Evolutionary conservation across 495 filamentous ascomycete genomes (phyloP).

Genomic region (Hamigera avellanea): DNA sequence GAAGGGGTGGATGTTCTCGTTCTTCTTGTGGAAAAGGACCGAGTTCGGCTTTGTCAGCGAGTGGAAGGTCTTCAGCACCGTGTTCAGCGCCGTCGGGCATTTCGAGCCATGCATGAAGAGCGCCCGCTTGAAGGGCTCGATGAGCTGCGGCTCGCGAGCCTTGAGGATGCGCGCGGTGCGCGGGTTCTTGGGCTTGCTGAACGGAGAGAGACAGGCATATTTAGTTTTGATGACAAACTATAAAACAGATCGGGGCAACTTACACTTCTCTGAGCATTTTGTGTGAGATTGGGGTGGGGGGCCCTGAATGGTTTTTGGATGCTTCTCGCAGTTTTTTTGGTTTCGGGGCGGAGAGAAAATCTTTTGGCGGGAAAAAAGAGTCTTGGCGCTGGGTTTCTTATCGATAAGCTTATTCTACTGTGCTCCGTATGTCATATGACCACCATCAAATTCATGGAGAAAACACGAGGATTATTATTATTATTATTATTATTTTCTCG

Average conservation of each 20-base stretch:
- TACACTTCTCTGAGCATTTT: conserved; percentile 42
- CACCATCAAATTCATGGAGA: background rate
- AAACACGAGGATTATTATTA: no score
- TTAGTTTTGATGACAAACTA: no score
- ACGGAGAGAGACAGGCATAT: background rate
- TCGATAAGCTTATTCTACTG: conserved; percentile 1
- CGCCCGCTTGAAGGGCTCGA: conserved; percentile 78
- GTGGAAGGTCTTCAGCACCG: conserved; percentile 71
- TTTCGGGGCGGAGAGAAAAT: background rate
- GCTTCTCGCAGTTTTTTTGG: background rate
- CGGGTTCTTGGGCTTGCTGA: conserved; percentile 81
- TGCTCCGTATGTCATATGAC: background rate
- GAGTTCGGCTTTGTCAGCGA: conserved; percentile 67
- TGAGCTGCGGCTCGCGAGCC: conserved; percentile 73
- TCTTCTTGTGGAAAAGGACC: conserved; percentile 91
- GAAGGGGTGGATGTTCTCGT: conserved; percentile 77
- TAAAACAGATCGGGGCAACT: no score
- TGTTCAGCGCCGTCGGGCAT: conserved; percentile 65
- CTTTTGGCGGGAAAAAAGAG: background rate
- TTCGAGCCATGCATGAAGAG: conserved; percentile 78
- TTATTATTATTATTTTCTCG: no score
- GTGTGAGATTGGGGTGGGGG: background rate
- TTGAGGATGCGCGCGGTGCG: conserved; percentile 90
- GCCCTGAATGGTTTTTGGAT: background rate
- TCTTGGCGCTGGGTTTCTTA: conserved; percentile 2